phyloP scores from a whole-genome alignment of 2,329 filamentous ascomycete genomes.

The Amesomyces nigricolor region DNA sequence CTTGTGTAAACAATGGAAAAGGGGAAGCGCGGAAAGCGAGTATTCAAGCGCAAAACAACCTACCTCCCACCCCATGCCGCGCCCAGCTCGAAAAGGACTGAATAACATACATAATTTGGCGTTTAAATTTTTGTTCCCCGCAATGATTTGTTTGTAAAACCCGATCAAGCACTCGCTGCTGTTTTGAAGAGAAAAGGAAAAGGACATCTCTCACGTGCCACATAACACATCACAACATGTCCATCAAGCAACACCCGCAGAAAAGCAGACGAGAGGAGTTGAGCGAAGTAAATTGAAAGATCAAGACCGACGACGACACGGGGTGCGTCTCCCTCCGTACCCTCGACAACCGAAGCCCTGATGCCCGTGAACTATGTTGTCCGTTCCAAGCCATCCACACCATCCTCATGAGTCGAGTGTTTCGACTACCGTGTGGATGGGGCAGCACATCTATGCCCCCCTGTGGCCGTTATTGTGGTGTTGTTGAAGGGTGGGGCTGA shows the following conservation, averaged over 20 bases:
- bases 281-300: slow-evolving; percentile 11
- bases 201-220: not conserved
- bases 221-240: slow-evolving; percentile 1
- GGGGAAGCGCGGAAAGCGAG: too few relatives aligned
- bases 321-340: not conserved
- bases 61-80: too few relatives aligned
- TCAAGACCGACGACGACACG: slow-evolving; percentile 5
- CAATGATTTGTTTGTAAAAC: too few relatives aligned
- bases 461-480: too few relatives aligned
- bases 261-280: not conserved
- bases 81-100: not conserved
- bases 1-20: too few relatives aligned
- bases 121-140: too few relatives aligned
- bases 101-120: not conserved
- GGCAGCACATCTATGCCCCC: too few relatives aligned
- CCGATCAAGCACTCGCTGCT: not conserved
- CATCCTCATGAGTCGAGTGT: too few relatives aligned
- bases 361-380: not conserved
- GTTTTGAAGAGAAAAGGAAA: not conserved
- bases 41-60: too few relatives aligned
- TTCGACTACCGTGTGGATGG: too few relatives aligned
- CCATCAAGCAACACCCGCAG: not conserved
- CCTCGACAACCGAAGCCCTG: not conserved
- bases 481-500: too few relatives aligned
- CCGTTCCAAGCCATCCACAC: too few relatives aligned